phyloP scores from a whole-genome alignment of 768 basidiomycete genomes.

The Russula abietina region DNA sequence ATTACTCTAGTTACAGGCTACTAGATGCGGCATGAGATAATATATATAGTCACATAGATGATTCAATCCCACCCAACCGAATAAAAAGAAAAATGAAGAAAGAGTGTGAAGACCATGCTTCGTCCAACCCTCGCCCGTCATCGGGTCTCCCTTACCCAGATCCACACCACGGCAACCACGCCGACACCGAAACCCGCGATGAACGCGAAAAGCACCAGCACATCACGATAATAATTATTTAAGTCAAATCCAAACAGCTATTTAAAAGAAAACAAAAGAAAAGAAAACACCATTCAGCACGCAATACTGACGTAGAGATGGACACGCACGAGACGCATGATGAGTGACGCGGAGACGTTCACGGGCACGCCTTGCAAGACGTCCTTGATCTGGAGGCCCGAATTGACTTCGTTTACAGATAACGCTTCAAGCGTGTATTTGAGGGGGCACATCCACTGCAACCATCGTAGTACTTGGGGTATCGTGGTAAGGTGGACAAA shows the following conservation, averaged over 20 bases:
- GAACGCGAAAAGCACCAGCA: conserved; percentile 80
- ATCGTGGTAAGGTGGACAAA: conserved; percentile 84
- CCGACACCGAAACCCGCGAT: conserved; percentile 70
- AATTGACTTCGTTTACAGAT: conserved; percentile 85
- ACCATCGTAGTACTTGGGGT: conserved; percentile 88
- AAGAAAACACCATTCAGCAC: not conserved
- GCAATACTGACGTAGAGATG: not conserved
- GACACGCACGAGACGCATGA: conserved; percentile 71
- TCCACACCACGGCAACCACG: conserved; percentile 74
- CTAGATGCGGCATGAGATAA: conserved; percentile 6
- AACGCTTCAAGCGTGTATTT: conserved; percentile 84
- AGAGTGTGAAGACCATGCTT: not conserved
- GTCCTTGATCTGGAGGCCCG: conserved; percentile 81
- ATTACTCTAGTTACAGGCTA: conserved; percentile 8
- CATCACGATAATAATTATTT: conserved; percentile 83
- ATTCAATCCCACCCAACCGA: not conserved
- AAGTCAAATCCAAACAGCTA: conserved; percentile 82
- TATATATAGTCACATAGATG: conserved; percentile 9
- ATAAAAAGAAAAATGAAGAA: not conserved
- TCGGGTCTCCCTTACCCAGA: conserved; percentile 69
- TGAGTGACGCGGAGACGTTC: conserved; percentile 68
- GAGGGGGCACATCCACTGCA: conserved; percentile 84
- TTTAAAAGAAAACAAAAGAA: not conserved
- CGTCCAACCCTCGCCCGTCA: conserved; percentile 30
- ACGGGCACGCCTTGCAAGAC: conserved; percentile 76